Percentiles rank a stretch among this genome's conserved stretches.
Conservation (phyloP, 306 rosid genomes). For the Acacia acuminata region DNA sequence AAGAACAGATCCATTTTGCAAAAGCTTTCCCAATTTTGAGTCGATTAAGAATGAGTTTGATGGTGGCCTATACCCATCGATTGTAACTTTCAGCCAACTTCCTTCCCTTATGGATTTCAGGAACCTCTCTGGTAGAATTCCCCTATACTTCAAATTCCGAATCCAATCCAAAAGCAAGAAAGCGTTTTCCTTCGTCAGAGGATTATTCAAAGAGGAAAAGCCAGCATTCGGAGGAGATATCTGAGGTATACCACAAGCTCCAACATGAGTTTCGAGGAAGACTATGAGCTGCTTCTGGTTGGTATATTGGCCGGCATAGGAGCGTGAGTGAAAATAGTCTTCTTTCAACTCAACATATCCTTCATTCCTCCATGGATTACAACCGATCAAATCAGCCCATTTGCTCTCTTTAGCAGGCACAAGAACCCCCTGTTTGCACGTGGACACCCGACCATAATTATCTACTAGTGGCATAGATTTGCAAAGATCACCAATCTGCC, state of each 20-base stretch:
- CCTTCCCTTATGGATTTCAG: constrained; percentile 61
- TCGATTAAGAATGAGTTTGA: constrained; percentile 55
- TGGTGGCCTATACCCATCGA: constrained; percentile 60
- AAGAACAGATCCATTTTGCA: constrained; percentile 57
- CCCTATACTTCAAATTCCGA: constrained; percentile 9
- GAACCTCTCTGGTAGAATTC: constrained; percentile 43
- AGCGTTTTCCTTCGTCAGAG: constrained; percentile 56
- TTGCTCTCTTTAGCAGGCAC: constrained; percentile 71
- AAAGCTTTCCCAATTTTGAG: constrained; percentile 48
- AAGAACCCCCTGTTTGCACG: constrained; percentile 35
- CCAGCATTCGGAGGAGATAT: constrained; percentile 60
- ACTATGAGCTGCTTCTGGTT: constrained; percentile 15
- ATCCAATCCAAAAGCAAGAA: constrained; percentile 74
- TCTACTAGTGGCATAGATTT: constrained; percentile 60
- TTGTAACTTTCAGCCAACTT: constrained; percentile 59
- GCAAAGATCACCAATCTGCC: constrained; percentile 31
- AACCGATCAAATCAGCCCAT: constrained; percentile 61
- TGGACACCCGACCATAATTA: constrained; percentile 43
- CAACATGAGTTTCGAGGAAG: constrained; percentile 45
- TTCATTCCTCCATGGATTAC: constrained; percentile 62
- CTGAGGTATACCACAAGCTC: constrained; percentile 63
- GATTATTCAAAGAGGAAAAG: constrained; percentile 49
- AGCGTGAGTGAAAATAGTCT: constrained; percentile 35
- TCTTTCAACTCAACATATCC: constrained; percentile 57
- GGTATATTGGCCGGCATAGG: constrained; percentile 42